These are phyloP conservation scores for Cordyceps farinosa DNA, from an alignment of 2,329 filamentous ascomycete species.

Conservation along the genomic window DNA sequence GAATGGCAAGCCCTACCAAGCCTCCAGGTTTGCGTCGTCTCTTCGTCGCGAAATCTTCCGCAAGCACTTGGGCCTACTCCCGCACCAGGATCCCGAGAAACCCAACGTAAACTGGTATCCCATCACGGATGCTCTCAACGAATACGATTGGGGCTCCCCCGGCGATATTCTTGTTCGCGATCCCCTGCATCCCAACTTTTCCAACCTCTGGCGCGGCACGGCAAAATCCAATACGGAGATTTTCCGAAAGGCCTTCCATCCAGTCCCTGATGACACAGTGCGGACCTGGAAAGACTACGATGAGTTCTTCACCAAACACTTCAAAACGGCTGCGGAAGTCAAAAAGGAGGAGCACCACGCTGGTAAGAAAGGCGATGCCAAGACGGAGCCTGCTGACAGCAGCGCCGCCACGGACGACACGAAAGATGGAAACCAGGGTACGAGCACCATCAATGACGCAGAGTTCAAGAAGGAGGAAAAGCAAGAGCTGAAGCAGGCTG, in stretches of 20 bases:
- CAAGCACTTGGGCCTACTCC: constrained; percentile 83
- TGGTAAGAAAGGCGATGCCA: background rate
- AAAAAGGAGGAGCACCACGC: constrained; percentile 34
- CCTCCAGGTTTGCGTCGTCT: constrained; percentile 71
- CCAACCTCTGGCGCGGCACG: constrained; percentile 66
- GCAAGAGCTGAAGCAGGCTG: background rate
- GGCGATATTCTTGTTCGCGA: constrained; percentile 69
- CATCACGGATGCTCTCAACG: constrained; percentile 53
- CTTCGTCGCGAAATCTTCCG: constrained; percentile 84
- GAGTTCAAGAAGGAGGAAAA: background rate
- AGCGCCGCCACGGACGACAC: background rate
- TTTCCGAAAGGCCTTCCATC: constrained; percentile 79
- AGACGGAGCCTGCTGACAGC: background rate
- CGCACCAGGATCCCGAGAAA: constrained; percentile 65
- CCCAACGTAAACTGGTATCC: constrained; percentile 75
- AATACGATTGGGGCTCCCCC: constrained; percentile 67
- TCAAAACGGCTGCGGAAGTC: constrained; percentile 53
- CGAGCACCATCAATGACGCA: background rate
- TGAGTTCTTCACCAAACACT: constrained; percentile 64
- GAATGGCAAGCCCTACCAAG: constrained; percentile 68
- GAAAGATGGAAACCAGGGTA: background rate
- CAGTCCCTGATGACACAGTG: constrained; percentile 65
- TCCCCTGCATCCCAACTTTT: constrained; percentile 66
- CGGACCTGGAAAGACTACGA: constrained; percentile 71
- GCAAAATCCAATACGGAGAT: constrained; percentile 76